Evolutionary conservation across 2,329 filamentous ascomycete species (phyloP), one percentile per base, ranked within the genome.

Genomic region (Aurifilum marmelostoma): DNA sequence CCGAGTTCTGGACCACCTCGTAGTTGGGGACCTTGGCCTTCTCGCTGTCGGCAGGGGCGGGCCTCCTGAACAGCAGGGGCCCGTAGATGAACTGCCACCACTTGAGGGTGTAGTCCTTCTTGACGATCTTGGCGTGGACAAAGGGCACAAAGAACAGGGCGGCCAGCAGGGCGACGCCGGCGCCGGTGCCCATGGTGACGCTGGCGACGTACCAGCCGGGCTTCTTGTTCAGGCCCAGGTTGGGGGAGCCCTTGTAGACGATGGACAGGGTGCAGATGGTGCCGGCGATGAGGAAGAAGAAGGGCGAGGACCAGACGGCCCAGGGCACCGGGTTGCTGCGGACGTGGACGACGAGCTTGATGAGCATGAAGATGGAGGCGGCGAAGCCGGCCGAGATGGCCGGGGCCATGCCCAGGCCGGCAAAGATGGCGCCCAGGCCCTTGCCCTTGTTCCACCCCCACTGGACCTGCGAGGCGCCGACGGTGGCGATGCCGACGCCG

Each of bases 211-310:
- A 93, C 85, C 86, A 89, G 11, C 79, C 78, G 1, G 91, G 89
- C 83, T 90, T 91, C 80, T 90, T 87, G 81, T 81, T 83, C 37
- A 92, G 82, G 29, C 85, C 84, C 39, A 92, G 85, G 69, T 83
- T 89, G 32, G 91, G 91, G 12, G 91, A 92, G 41, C 91, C 91
- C 84, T 94, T 93, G 86, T 92, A 93, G 73, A 94, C 91, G 74
- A 94, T 89, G 58, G 90, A 92, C 6, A 94, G 84, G 0, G 91
- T 91, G 81, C 91, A 92, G 75, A 94, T 81, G 69, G 90, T 92
- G 67, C 85, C 90, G 67, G 91, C 90, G 69, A 94, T 87, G 67
- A 93, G 87, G 85, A 94, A 94, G 82, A 90, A 94, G 80, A 91
- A 88, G 12, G 91, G 92, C 1, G 90, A 89, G 65, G 86, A 90